A percentile compares a stretch with the other conserved stretches of the same genome.
Conservation (phyloP, 345 rosid genomes). For the Eucalyptus victrix region DNA sequence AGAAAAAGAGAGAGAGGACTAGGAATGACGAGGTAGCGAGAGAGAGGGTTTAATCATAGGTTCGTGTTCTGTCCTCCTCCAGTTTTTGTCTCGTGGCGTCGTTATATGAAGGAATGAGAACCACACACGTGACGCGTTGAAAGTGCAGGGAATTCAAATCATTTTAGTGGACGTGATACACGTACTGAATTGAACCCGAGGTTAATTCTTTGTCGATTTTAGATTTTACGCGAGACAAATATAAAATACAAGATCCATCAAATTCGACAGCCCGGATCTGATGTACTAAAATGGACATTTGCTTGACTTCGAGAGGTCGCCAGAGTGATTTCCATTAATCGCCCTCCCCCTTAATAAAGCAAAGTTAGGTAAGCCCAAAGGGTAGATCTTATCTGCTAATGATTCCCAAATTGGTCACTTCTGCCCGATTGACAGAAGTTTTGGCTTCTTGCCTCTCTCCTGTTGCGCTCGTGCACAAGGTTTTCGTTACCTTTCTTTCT, state of each 20-base stretch:
- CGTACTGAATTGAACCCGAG: not conserved
- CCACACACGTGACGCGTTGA: not conserved
- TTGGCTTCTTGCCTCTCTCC: not conserved
- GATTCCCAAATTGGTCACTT: not conserved
- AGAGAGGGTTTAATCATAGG: not conserved
- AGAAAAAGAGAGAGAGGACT: not conserved
- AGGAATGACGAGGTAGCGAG: not conserved
- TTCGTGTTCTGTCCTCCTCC: not conserved
- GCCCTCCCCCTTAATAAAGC: not conserved
- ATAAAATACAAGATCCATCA: not conserved
- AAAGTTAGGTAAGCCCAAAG: not conserved
- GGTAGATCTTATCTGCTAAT: not conserved
- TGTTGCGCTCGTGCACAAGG: not conserved
- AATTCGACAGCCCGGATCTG: not conserved
- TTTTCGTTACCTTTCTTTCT: not conserved
- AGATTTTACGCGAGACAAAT: not conserved
- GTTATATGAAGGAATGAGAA: not conserved
- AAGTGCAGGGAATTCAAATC: not conserved
- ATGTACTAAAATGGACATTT: not conserved
- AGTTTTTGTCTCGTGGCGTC: not conserved
- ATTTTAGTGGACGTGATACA: not conserved
- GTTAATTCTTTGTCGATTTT: not conserved
- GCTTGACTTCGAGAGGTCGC: not conserved
- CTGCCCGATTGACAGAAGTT: not conserved
- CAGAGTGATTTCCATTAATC: not conserved